Evolutionary conservation across 495 filamentous ascomycete genomes (phyloP).

Genomic region (Penicillium steckii): DNA sequence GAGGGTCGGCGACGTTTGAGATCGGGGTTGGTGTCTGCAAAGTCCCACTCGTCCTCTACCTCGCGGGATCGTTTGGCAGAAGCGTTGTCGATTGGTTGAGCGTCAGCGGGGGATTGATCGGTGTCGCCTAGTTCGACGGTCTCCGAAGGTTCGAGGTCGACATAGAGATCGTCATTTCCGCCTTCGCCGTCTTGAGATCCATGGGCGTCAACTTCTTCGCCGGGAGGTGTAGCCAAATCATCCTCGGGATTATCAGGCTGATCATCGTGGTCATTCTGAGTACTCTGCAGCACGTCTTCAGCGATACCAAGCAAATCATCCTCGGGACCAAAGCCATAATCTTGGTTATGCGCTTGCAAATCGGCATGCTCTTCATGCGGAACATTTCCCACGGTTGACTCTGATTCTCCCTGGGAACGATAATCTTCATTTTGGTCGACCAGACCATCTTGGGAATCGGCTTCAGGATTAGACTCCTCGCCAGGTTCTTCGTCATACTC

Average conservation of each 20-base stretch:
- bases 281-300: slow-evolving; percentile 32
- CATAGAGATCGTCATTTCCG: slow-evolving; percentile 14
- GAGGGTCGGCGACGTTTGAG: slow-evolving; percentile 31
- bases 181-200: slow-evolving; percentile 26
- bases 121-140: slow-evolving; percentile 21
- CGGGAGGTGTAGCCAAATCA: slow-evolving; percentile 10
- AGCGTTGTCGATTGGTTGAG: slow-evolving; percentile 13
- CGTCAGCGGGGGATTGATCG: slow-evolving; percentile 19
- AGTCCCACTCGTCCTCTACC: slow-evolving; percentile 28
- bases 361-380: slow-evolving; percentile 5
- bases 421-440: slow-evolving; percentile 19
- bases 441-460: slow-evolving; percentile 16
- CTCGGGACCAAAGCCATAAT: no score
- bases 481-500: not conserved
- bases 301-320: slow-evolving; percentile 33
- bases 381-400: slow-evolving; percentile 13
- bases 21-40: slow-evolving; percentile 21
- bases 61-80: slow-evolving; percentile 32
- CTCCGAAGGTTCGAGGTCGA: slow-evolving; percentile 18
- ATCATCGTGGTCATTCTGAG: slow-evolving; percentile 17
- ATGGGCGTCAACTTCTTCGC: slow-evolving; percentile 15
- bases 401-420: slow-evolving; percentile 10
- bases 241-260: slow-evolving; percentile 22
- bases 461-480: slow-evolving; percentile 14
- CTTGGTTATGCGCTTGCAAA: slow-evolving; percentile 15